Evolutionary conservation across 2,329 filamentous ascomycete species (phyloP).

Genomic region (Hypoxylon sp.): DNA sequence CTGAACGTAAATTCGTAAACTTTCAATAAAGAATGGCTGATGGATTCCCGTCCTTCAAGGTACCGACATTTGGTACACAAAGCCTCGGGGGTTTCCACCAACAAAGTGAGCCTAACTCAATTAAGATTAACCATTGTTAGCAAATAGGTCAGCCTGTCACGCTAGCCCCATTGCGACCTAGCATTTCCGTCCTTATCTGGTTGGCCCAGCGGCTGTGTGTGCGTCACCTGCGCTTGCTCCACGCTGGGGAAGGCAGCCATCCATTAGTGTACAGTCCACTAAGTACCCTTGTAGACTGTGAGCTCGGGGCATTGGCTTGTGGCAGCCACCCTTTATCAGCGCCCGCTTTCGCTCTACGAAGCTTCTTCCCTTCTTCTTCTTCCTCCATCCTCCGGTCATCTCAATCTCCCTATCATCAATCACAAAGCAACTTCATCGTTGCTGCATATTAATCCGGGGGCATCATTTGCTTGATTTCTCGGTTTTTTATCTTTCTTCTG

Average conservation of each 20-base stretch:
- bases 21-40: constrained; percentile 8
- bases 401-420: constrained; percentile 49
- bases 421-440: constrained; percentile 51
- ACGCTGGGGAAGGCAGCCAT: constrained; percentile 50
- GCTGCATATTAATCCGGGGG: constrained; percentile 37
- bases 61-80: constrained; percentile 15
- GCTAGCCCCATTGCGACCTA: constrained; percentile 36
- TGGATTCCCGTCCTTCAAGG: constrained; percentile 30
- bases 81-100: constrained; percentile 33
- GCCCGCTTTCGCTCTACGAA: constrained; percentile 48
- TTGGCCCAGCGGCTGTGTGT: constrained; percentile 52
- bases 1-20: constrained; percentile 11
- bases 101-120: constrained; percentile 7
- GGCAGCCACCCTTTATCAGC: constrained; percentile 48
- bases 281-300: constrained; percentile 24
- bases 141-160: constrained; percentile 37
- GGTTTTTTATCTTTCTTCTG: constrained; percentile 47
- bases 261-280: constrained; percentile 27
- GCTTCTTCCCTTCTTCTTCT: constrained; percentile 51
- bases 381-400: constrained; percentile 50
- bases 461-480: constrained; percentile 50
- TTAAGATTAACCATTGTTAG: constrained; percentile 26
- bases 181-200: constrained; percentile 44
- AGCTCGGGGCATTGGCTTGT: constrained; percentile 38
- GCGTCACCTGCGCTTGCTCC: constrained; percentile 53